Evolutionary conservation across 2,329 filamentous ascomycete species (phyloP), one percentile per base, ranked within the genome.

Genomic region (Nemania bipapillata): DNA sequence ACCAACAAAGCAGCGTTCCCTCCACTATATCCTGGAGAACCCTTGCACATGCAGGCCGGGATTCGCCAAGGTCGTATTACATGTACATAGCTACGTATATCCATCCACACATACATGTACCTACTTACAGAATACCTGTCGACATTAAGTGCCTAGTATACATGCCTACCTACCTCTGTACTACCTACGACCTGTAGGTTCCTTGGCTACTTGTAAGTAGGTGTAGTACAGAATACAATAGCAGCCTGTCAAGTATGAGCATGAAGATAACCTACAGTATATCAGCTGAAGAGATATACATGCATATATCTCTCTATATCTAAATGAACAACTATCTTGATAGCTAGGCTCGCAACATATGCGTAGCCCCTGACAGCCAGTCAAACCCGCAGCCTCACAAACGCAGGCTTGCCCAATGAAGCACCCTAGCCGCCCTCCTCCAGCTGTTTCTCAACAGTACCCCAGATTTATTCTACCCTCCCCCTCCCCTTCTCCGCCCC

Each of bases 11-110:
- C 40, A 45, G n/a, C 40, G 20, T 17, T 4, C 20, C 40, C 40
- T 45, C 26, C 50, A 49, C 47, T 35, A 67, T 63, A 65, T 62
- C 60, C 68, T 69, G 65, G 68, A 69, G 68, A 70, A 66, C 62
- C 65, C 68, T 63, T 62, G 68, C 63, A 53, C 65, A 57, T 68
- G 62, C 65, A 63, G 53, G 61, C 56, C 57, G 53, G 58, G 61
- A 47, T 65, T 55, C 35, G 61, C 55, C 40, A 45, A 45, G 40
- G 40, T 45, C 40, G 40, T 45, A 45, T 45, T 45, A 45, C 40
- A 45, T 45, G 20, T 32, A 32, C 30, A n/a, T 45, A 45, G n/a
- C n/a, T n/a, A n/a, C n/a, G n/a, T 3, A n/a, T 45, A 45, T 17
- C 20, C 28, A 24, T 17, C 12, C 17, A 26, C 24, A 28, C 24